A percentile compares a stretch with the other conserved stretches of the same genome.
These are phyloP conservation scores for Cryphonectria japonica DNA, from an alignment of 2,329 filamentous ascomycete species.

Conservation along the genomic window DNA sequence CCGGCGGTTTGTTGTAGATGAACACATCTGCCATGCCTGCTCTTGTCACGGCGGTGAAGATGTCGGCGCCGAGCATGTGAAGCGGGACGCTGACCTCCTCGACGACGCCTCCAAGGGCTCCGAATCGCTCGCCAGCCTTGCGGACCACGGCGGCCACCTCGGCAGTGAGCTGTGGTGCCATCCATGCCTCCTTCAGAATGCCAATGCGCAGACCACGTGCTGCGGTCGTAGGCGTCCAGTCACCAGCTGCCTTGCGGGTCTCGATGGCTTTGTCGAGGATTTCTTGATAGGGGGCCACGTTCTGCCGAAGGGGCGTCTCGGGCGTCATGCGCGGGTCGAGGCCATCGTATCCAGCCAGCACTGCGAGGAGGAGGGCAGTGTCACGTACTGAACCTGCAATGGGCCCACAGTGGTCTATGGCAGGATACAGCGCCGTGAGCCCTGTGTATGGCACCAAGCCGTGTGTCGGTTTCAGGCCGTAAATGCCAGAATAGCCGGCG, in stretches of 20 bases:
- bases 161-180: constrained; percentile 41
- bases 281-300: constrained; percentile 40
- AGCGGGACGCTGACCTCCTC: constrained; percentile 51
- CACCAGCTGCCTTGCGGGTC: constrained; percentile 28
- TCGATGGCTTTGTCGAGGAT: constrained; percentile 35
- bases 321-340: constrained; percentile 49
- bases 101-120: constrained; percentile 47
- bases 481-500: constrained; percentile 45
- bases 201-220: constrained; percentile 49
- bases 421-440: constrained; percentile 44
- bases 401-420: constrained; percentile 50
- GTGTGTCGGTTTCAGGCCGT: constrained; percentile 52
- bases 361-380: constrained; percentile 44
- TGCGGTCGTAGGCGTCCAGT: constrained; percentile 35
- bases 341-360: constrained; percentile 52
- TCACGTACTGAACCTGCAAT: constrained; percentile 49
- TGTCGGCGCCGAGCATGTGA: constrained; percentile 48
- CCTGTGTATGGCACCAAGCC: constrained; percentile 56
- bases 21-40: constrained; percentile 40
- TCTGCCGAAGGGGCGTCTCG: constrained; percentile 40
- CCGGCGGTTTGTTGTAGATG: constrained; percentile 37
- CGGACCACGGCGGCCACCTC: constrained; percentile 44
- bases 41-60: constrained; percentile 51
- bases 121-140: constrained; percentile 43
- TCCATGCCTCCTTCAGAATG: constrained; percentile 49